These are phyloP conservation scores for Cladophialophora psammophila DNA, from an alignment of 2,329 filamentous ascomycete species.

Conservation along the genomic window DNA sequence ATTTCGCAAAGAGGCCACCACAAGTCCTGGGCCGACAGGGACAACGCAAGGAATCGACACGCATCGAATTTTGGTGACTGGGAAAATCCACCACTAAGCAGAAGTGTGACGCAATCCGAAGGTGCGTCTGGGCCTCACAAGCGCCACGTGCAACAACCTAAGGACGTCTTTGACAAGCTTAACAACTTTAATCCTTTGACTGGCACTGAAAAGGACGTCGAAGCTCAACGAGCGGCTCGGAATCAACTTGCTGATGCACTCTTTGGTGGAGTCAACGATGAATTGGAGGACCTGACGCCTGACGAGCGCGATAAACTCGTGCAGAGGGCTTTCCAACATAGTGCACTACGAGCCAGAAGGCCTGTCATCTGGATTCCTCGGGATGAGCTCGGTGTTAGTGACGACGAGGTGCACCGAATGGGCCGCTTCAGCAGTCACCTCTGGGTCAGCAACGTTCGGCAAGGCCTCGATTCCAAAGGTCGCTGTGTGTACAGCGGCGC, in stretches of 20 bases:
- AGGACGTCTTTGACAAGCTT: slow-evolving; percentile 37
- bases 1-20: slow-evolving; percentile 25
- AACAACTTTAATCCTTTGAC: slow-evolving; percentile 42
- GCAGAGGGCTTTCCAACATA: slow-evolving; percentile 88
- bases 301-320: slow-evolving; percentile 87
- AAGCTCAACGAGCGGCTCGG: slow-evolving; percentile 69
- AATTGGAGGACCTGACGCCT: slow-evolving; percentile 91
- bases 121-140: slow-evolving; percentile 9
- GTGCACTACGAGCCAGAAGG: slow-evolving; percentile 80
- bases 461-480: slow-evolving; percentile 81
- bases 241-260: slow-evolving; percentile 75
- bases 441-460: slow-evolving; percentile 94
- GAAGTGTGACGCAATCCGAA: slow-evolving; percentile 17
- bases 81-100: slow-evolving; percentile 35
- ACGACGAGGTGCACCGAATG: slow-evolving; percentile 86
- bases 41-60: slow-evolving; percentile 47
- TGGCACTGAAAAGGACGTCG: slow-evolving; percentile 67
- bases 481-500: slow-evolving; percentile 84
- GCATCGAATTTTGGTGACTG: slow-evolving; percentile 52
- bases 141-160: slow-evolving; percentile 26
- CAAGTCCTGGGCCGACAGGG: slow-evolving; percentile 52
- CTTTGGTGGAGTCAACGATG: slow-evolving; percentile 86
- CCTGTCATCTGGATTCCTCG: slow-evolving; percentile 94
- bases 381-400: slow-evolving; percentile 87
- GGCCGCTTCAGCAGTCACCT: slow-evolving; percentile 75